Evolutionary conservation across 768 basidiomycete species (phyloP).

Genomic region (Tulasnella sp.): DNA sequence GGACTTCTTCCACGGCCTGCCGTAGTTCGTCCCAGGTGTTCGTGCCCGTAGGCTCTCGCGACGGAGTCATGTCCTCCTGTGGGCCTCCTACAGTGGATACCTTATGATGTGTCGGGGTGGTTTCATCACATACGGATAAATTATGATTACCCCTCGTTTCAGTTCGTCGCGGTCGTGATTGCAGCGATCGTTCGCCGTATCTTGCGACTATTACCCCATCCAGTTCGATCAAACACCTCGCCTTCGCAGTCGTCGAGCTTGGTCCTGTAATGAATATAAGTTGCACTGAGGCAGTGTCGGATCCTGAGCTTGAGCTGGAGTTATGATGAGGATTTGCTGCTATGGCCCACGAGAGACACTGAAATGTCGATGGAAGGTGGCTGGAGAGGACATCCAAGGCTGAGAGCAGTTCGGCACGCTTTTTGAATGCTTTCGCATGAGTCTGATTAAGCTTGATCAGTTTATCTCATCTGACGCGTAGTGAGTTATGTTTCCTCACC

Average conservation of each 20-base stretch:
- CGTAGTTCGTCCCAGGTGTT: neutral
- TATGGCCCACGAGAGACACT: conserved; percentile 11
- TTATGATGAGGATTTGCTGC: neutral
- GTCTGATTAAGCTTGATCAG: neutral
- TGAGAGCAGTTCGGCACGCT: conserved; percentile 2
- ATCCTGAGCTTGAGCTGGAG: neutral
- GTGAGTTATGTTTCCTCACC: neutral
- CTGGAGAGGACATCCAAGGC: conserved; percentile 8
- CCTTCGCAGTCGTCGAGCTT: conserved; percentile 1
- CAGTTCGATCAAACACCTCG: conserved; percentile 2
- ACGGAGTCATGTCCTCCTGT: too few relatives aligned
- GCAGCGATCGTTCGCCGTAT: neutral
- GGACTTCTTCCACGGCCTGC: neutral
- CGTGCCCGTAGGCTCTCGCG: too few relatives aligned
- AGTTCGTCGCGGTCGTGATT: neutral
- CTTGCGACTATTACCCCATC: neutral
- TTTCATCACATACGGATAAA: too few relatives aligned
- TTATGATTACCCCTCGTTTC: neutral
- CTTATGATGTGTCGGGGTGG: too few relatives aligned
- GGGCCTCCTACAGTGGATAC: too few relatives aligned
- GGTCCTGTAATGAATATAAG: conserved; percentile 11
- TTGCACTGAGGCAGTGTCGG: neutral
- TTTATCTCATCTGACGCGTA: neutral
- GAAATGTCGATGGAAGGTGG: conserved; percentile 13
- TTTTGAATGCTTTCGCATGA: conserved; percentile 12